Base-by-base conservation (phyloP, 148 eudicot genomes). In the Nyssa sinensis region DNA sequence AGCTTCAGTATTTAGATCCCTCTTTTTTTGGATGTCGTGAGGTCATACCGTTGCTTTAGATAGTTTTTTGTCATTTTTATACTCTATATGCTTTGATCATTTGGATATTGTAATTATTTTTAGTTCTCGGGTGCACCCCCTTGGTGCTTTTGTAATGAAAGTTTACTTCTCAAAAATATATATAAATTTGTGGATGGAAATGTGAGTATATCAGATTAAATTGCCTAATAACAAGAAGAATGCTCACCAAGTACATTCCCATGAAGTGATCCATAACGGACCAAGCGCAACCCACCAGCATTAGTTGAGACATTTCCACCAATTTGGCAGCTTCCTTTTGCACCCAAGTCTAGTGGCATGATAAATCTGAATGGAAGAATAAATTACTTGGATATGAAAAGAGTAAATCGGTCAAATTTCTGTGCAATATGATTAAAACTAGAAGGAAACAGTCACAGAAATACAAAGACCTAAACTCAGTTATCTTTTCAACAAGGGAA, bases 321-420 rank as follows among this genome's bases (percentile, higher is more conserved):
- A 78, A 94, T 94, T 80, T 94, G 98, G 77, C 98, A 94, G 89
- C 98, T 94, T 77, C 98, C 98, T 89, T 94, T 94, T 58, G 98
- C 98, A 76, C 97, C 98, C 88, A 94, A 84, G 82, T 94, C 98
- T 73, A 94, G 91, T 33, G 98, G 97, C 98, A 94, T 94, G 64
- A 92, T 82, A 77, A 87, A 94, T 79, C 98, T 94, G 81, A 72
- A 80, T 58, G 62, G 59, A 66, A 61, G 39, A 30, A 69, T 65
- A 27, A 29, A 30, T 24, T 14, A 31, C 11, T 62, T 61, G 64
- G 64, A 32, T 29, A 65, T 64, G 19, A 37, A 32, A 67, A 79
- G 67, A 27, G 23, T 19, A 31, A 47, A 47, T 21, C 73, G 44
- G 59, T 7, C 33, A 28, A 57, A 59, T 13, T 32, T 53, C 62